These are phyloP conservation scores for Dianthus caryophyllus DNA, from an alignment of 148 eudicot genomes.

Conservation along the genomic window DNA sequence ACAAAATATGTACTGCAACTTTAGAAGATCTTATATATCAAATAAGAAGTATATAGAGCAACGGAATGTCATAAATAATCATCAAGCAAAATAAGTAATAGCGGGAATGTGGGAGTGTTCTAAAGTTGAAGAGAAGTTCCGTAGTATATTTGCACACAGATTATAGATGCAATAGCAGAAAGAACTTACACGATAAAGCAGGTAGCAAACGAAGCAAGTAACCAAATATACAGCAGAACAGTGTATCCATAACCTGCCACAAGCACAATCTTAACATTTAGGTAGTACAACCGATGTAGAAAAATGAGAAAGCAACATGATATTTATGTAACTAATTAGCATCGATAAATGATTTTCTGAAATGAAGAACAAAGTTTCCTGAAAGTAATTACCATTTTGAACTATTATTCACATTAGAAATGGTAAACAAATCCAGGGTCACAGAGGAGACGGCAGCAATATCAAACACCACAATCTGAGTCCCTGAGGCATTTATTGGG, in stretches of 20 bases:
- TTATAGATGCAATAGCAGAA: neutral
- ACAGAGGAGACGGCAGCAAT: slow-evolving; percentile 46
- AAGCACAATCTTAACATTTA: slow-evolving; percentile 13
- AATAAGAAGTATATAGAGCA: neutral
- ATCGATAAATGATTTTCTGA: neutral
- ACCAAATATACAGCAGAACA: slow-evolving; percentile 53
- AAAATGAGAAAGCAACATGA: neutral
- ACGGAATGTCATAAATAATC: neutral
- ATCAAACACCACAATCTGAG: slow-evolving; percentile 45
- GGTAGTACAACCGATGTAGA: neutral
- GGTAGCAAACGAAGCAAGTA: slow-evolving; percentile 49
- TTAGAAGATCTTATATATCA: neutral
- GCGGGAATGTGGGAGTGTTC: no score
- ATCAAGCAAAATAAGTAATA: neutral
- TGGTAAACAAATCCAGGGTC: slow-evolving; percentile 66
- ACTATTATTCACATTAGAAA: slow-evolving; percentile 67
- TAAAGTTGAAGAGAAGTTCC: neutral
- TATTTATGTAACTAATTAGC: neutral
- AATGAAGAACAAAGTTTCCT: neutral
- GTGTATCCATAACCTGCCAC: slow-evolving; percentile 63
- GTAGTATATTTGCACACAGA: neutral
- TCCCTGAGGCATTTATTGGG: slow-evolving; percentile 67
- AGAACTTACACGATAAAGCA: slow-evolving; percentile 53
- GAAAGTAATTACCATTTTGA: slow-evolving; percentile 49
- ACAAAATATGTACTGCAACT: neutral